Base-by-base conservation (phyloP, 148 eudicot species). In the Gaultheria prostrata region DNA sequence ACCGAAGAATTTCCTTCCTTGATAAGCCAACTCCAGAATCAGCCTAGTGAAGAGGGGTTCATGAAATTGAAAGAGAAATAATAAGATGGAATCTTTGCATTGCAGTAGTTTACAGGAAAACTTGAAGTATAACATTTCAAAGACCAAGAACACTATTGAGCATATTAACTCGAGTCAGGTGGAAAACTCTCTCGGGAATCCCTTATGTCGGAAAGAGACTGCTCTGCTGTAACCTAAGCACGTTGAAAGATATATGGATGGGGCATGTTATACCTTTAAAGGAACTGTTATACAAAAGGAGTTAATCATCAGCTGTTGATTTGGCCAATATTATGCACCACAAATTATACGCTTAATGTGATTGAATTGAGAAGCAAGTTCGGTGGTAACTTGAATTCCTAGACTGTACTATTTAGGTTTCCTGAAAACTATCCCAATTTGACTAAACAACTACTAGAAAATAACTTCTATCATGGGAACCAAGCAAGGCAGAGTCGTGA, bases 21-120 rank as follows among this genome's bases (percentile, higher is more conserved):
- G 99, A 94, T 84, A 92, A 86, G 85, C 91, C 65, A 70, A 88
- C 88, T 82, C 93, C 91, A 35, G 94, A 85, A 71, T 89, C 89
- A 82, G 89, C 93, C 99, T 94, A 86, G 70, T 82, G 35, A 83
- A 79, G 21, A 71, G 85, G 35, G 54, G 83, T 71, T 74, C 9
- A 14, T 78, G 76, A 45, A 67, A 77, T 28, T 28, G 88, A 65
- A 49, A 71, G 21, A 51, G 39, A 28, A 51, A 33, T 2, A 30
- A n/a, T 53, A 24, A 33, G 5, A 17, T 20, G 39, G 33, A 46
- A 17, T 67, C 45, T 28, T 46, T 46, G 26, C 15, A 80, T 24
- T 48, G 18, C 63, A 13, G 53, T 33, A 81, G 53, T 49, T 70
- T 43, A 50, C 17, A 1, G 32, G 5, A 81, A 61, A 53, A 51